These are phyloP conservation scores for Colletotrichum musae DNA, from an alignment of 2,329 filamentous ascomycete species.

Conservation along the genomic window DNA sequence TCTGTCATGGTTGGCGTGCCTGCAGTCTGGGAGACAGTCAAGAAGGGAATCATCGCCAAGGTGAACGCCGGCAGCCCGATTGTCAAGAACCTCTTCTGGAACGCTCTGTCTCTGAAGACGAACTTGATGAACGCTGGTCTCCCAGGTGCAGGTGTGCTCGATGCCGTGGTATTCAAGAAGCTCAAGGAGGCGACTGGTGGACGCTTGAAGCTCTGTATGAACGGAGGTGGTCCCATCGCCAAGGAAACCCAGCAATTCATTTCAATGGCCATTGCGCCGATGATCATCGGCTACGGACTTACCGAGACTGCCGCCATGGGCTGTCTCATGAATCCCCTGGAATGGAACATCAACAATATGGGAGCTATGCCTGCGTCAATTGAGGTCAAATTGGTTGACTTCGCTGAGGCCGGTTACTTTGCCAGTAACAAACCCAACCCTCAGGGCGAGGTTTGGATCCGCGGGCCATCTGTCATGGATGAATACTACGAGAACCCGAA, in stretches of 20 bases:
- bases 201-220: slow-evolving; percentile 84
- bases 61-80: slow-evolving; percentile 78
- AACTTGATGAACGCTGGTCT: slow-evolving; percentile 67
- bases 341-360: slow-evolving; percentile 81
- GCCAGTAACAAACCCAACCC: slow-evolving; percentile 81
- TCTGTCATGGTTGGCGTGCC: slow-evolving; percentile 89
- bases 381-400: slow-evolving; percentile 90
- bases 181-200: slow-evolving; percentile 92
- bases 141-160: slow-evolving; percentile 78
- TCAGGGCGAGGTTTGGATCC: slow-evolving; percentile 92
- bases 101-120: slow-evolving; percentile 67
- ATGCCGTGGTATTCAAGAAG: slow-evolving; percentile 90
- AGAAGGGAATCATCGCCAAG: slow-evolving; percentile 88
- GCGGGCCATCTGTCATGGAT: slow-evolving; percentile 78
- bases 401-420: slow-evolving; percentile 85
- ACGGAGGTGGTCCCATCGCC: slow-evolving; percentile 86
- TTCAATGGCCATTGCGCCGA: slow-evolving; percentile 88
- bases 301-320: slow-evolving; percentile 89
- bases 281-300: slow-evolving; percentile 90
- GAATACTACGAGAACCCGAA: slow-evolving; percentile 85
- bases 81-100: slow-evolving; percentile 82
- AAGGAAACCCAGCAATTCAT: slow-evolving; percentile 91
- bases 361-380: slow-evolving; percentile 81
- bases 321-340: slow-evolving; percentile 79
- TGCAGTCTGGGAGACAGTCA: slow-evolving; percentile 91